Percentiles rank a stretch among this genome's conserved stretches.
phyloP scores from a whole-genome alignment of 2,329 filamentous ascomycete genomes.

The Ascocoryne sarcoides region DNA sequence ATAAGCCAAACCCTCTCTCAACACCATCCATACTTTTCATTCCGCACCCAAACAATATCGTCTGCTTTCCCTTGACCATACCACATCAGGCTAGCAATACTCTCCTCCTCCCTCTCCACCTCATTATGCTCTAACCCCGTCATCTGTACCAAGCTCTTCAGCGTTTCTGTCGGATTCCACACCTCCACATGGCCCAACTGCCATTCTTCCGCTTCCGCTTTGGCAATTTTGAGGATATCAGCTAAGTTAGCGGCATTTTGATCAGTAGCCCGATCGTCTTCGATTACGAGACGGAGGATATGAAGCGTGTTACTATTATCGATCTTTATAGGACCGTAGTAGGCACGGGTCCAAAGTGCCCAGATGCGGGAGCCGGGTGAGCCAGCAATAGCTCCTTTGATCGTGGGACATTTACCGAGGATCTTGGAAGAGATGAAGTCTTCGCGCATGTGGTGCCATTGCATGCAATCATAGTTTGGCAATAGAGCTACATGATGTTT shows the following conservation, averaged over 20 bases:
- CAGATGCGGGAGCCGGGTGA: constrained; percentile 52
- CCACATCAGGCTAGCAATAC: constrained; percentile 66
- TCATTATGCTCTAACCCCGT: constrained; percentile 40
- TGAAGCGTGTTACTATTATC: constrained; percentile 57
- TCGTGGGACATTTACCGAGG: constrained; percentile 42
- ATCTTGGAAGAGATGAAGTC: constrained; percentile 64
- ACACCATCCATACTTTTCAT: constrained; percentile 75
- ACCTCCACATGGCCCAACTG: constrained; percentile 61
- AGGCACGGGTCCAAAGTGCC: constrained; percentile 64
- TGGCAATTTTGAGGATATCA: constrained; percentile 57
- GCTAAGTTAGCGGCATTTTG: constrained; percentile 46
- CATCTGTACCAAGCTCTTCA: constrained; percentile 38
- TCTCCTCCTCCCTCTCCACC: constrained; percentile 52
- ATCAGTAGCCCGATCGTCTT: constrained; percentile 37
- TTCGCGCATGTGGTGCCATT: constrained; percentile 76
- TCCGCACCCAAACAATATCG: constrained; percentile 61
- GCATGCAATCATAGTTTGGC: constrained; percentile 58
- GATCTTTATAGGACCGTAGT: constrained; percentile 41
- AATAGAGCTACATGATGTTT: constrained; percentile 54
- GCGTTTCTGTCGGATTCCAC: constrained; percentile 67
- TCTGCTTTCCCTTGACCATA: constrained; percentile 45
- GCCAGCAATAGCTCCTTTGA: constrained; percentile 63
- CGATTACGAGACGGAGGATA: constrained; percentile 60
- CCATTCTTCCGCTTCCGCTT: constrained; percentile 64
- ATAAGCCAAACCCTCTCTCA: too few relatives aligned